These are phyloP conservation scores for Favolaschia claudopus DNA, from an alignment of 768 basidiomycete species.

Conservation along the genomic window DNA sequence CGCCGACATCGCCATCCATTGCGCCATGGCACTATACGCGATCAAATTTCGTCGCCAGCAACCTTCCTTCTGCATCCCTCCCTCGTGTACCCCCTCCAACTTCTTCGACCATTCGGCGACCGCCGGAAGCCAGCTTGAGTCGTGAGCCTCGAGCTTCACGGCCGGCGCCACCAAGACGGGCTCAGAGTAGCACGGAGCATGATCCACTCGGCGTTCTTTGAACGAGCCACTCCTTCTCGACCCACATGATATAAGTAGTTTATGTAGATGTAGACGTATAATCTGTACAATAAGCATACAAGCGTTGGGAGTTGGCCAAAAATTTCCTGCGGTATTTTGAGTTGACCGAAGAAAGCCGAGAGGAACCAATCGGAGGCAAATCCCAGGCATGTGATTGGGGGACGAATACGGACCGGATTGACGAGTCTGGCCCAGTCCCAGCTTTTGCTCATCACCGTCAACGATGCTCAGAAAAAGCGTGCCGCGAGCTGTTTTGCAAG, in stretches of 20 bases:
- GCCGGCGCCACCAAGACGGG: too few species aligned
- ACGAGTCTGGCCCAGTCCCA: constrained; percentile 18
- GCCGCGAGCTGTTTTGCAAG: constrained; percentile 57
- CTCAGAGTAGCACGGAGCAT: constrained; percentile 31
- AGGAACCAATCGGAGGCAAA: constrained; percentile 38
- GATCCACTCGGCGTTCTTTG: constrained; percentile 56
- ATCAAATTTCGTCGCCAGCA: constrained; percentile 52
- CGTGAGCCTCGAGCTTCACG: constrained; percentile 30
- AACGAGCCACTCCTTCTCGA: too few species aligned
- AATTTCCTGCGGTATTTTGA: not conserved
- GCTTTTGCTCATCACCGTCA: constrained; percentile 33
- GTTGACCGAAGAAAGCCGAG: constrained; percentile 7
- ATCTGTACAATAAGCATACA: too few species aligned
- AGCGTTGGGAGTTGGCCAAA: too few species aligned
- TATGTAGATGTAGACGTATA: constrained; percentile 27
- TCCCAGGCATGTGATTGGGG: constrained; percentile 51
- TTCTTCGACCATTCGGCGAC: constrained; percentile 44
- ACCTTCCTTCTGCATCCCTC: constrained; percentile 49
- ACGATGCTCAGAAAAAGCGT: constrained; percentile 74
- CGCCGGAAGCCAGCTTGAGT: constrained; percentile 30
- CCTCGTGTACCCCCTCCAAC: constrained; percentile 62
- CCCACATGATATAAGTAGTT: too few species aligned
- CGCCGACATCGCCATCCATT: constrained; percentile 22
- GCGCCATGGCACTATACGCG: constrained; percentile 68
- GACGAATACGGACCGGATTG: too few species aligned